Base-by-base conservation (phyloP, 2,329 filamentous ascomycete genomes). In the Penicillium aurantiogriseum region DNA sequence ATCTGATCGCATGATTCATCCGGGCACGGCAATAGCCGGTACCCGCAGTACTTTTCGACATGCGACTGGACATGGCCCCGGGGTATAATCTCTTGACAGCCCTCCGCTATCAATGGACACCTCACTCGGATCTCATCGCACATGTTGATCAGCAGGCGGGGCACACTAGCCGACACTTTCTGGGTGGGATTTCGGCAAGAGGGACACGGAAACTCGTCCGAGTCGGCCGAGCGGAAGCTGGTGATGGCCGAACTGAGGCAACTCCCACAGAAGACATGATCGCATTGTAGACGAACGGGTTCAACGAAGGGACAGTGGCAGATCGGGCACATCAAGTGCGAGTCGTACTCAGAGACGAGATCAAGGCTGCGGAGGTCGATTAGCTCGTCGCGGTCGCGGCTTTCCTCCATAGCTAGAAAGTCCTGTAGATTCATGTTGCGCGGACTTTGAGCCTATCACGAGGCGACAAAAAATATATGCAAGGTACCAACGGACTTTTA, bases 321-420 rank as follows among this genome's bases (percentile, higher is more conserved):
- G 62, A 88, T 87, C 17, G 84, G 80, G 67, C 85, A 88, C 75
- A 85, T 81, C 50, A 88, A 77, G 66, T 87, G 85, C 59, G 78
- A 78, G 68, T 87, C 84, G 67, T 82, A 82, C 29, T 73, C 69
- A 50, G 77, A 74, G 56, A 84, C 78, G 73, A 85, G 84, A 57
- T 87, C 85, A 63, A 88, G 79, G 38, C 77, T 69, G 54, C 83
- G 79, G 48, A 87, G 71, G 67, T 88, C 85, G 60, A 85, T 73
- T 8, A 67, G 56, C 51, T 69, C 68, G 40, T 72, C 69, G 51
- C 57, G 56, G 50, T 68, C 69, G 61, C 59, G 61, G 54, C 60
- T 62, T 45, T 66, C 57, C 54, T 71, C 69, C 66, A 72, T 66
- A 10, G 65, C 66, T 49, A 72, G 59, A 40, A 72, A 67, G 46